Percentiles rank a stretch among this genome's conserved stretches.
Conservation (phyloP, 768 basidiomycete genomes). For the Pholiota microspora region DNA sequence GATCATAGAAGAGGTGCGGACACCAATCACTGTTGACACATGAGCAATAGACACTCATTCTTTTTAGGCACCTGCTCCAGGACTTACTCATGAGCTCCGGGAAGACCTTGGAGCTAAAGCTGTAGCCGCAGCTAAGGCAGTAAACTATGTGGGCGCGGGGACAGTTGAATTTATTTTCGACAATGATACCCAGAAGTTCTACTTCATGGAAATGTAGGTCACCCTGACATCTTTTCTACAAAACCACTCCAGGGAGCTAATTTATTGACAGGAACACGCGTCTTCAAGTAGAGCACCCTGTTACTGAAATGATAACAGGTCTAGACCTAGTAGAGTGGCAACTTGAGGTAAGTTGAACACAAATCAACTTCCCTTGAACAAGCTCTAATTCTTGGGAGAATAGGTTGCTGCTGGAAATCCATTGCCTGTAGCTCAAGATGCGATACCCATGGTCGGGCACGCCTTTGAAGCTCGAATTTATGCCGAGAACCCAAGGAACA, state of each 20-base stretch:
- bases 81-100: conserved; percentile 74
- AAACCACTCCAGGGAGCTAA: background rate
- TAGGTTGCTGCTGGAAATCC: conserved; percentile 88
- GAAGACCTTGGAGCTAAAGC: conserved; percentile 84
- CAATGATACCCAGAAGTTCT: conserved; percentile 83
- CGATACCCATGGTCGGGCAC: conserved; percentile 86
- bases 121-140: conserved; percentile 88
- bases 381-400: background rate
- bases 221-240: background rate
- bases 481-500: conserved; percentile 90
- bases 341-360: conserved; percentile 54
- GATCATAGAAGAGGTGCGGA: conserved; percentile 81
- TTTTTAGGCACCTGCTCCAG: conserved; percentile 83
- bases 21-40: background rate
- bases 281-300: conserved; percentile 87
- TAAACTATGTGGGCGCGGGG: conserved; percentile 88
- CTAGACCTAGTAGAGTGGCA: conserved; percentile 97
- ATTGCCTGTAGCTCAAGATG: conserved; percentile 71
- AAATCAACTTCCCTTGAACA: background rate
- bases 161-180: conserved; percentile 98
- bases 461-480: conserved; percentile 96
- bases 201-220: conserved; percentile 92
- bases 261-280: conserved; percentile 66
- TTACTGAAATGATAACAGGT: conserved; percentile 94
- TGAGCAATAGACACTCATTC: background rate